phyloP scores from a whole-genome alignment of 176 grass and related monocot genomes.

The sorghum (Sorghum bicolor) region Sorghum_bicolor_NCBIv3 NC_012878.2:56519501-56520000 shows the following conservation, averaged over 20 bases:
- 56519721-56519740: slow-evolving; percentile 13
- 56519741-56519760: neutral
- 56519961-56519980: slow-evolving; percentile 42
- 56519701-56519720: slow-evolving; percentile 5
- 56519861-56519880: slow-evolving; percentile 43
- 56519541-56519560: slow-evolving; percentile 3
- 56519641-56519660: neutral
- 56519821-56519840: neutral
- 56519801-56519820: slow-evolving; percentile 27
- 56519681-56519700: slow-evolving; percentile 10
- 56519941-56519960: slow-evolving; percentile 14
- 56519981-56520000: slow-evolving; percentile 46
- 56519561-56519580: neutral
- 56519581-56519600: neutral
- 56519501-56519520: neutral
- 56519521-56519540: neutral
- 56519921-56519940: slow-evolving; percentile 15
- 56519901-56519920: neutral
- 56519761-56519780: slow-evolving; percentile 23
- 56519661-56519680: neutral
- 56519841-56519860: slow-evolving; percentile 49
- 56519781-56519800: slow-evolving; percentile 29
- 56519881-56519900: slow-evolving; percentile 32
- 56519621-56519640: slow-evolving; percentile 12
- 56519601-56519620: neutral